Evolutionary conservation across 345 rosid genomes (phyloP).

Genomic region (Fremontodendron californicum): DNA sequence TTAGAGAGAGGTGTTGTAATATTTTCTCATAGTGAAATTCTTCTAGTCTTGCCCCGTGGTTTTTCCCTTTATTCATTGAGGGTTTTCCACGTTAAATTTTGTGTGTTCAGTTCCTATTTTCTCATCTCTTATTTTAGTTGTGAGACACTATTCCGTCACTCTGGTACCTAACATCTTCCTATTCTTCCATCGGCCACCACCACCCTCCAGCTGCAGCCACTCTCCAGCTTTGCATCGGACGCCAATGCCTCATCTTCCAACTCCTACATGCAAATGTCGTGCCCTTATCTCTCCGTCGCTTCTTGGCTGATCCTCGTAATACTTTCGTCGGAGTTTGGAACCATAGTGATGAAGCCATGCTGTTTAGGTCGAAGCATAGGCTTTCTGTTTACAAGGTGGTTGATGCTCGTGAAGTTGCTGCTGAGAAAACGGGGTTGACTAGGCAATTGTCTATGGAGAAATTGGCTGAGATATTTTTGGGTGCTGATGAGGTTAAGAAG

Average conservation of each 20-base stretch:
- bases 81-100: no score
- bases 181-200: background rate
- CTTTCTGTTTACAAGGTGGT: background rate
- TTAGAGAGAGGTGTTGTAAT: no score
- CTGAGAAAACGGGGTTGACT: background rate
- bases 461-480: constrained; percentile 16
- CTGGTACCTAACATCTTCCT: no score
- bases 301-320: constrained; percentile 9
- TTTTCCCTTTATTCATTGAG: no score
- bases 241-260: constrained; percentile 17
- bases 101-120: no score
- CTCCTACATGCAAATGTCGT: background rate
- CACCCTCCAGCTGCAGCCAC: background rate
- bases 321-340: constrained; percentile 21
- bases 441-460: constrained; percentile 5
- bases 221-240: constrained; percentile 19
- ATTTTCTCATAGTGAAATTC: no score
- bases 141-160: no score
- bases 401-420: constrained; percentile 9
- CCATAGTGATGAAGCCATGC: constrained; percentile 12
- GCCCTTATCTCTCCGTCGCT: constrained; percentile 8
- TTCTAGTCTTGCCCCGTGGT: no score
- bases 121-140: no score
- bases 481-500: background rate
- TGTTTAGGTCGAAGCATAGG: background rate